Evolutionary conservation across 352 stramenopile genomes (phyloP).

Genomic region (Pythium insidiosum): DNA sequence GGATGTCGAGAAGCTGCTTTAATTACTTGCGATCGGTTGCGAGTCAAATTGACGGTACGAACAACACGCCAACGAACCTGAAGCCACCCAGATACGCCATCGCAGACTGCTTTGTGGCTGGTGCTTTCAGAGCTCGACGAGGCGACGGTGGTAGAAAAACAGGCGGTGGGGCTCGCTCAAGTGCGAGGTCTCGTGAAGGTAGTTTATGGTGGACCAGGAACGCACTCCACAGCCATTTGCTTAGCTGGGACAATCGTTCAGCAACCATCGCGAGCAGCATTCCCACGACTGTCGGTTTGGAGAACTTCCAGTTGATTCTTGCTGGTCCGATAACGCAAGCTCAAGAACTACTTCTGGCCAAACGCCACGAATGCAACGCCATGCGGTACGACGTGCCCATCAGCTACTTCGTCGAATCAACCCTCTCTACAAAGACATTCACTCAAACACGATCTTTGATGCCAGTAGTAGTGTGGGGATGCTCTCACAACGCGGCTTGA

Average conservation of each 20-base stretch:
- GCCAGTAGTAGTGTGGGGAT: too few species aligned
- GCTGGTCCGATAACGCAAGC: conserved; percentile 6
- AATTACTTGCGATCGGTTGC: not conserved
- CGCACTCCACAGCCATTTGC: conserved; percentile 9
- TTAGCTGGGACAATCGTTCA: conserved; percentile 12
- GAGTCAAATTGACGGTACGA: not conserved
- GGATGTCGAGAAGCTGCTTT: conserved; percentile 3
- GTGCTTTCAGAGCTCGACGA: conserved; percentile 3
- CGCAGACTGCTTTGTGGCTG: conserved; percentile 11
- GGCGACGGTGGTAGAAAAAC: conserved; percentile 3
- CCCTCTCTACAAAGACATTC: not conserved
- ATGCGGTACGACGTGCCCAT: not conserved
- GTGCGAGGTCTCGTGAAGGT: conserved; percentile 9
- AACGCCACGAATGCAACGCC: conserved; percentile 6
- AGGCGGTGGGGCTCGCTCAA: conserved; percentile 7
- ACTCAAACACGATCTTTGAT: too few species aligned
- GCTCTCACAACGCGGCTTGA: not conserved
- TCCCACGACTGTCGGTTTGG: not conserved
- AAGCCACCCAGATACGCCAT: conserved; percentile 8
- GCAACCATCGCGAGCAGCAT: conserved; percentile 3
- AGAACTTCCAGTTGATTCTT: conserved; percentile 7
- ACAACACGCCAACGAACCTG: not conserved
- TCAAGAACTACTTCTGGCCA: conserved; percentile 4
- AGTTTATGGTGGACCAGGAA: conserved; percentile 12
- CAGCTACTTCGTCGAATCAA: conserved; percentile 3